These are phyloP conservation scores for Nicotiana knightiana DNA, from an alignment of 257 asterid species.

Conservation along the genomic window DNA sequence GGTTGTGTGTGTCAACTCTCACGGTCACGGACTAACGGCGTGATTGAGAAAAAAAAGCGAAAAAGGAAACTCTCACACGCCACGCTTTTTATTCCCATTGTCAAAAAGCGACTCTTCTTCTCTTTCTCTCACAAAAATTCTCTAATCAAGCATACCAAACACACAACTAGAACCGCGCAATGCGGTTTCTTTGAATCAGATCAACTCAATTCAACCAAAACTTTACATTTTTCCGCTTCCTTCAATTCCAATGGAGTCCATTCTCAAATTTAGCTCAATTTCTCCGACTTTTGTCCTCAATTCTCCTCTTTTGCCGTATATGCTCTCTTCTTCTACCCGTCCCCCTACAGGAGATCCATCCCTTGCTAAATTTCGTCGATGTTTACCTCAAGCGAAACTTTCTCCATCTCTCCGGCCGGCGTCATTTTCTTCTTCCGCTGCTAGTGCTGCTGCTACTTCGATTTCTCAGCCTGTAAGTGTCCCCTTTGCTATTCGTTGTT, in stretches of 20 bases:
- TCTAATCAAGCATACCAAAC: background rate
- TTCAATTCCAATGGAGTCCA: background rate
- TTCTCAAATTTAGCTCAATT: slow-evolving; percentile 13
- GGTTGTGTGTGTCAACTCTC: background rate
- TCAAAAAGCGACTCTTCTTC: background rate
- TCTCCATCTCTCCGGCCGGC: slow-evolving; percentile 19
- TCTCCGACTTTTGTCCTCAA: background rate
- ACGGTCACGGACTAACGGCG: background rate
- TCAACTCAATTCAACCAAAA: background rate
- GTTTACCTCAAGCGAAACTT: slow-evolving; percentile 18
- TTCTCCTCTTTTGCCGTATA: slow-evolving; percentile 21
- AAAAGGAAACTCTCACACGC: background rate
- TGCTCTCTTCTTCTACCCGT: slow-evolving; percentile 11
- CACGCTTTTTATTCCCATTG: slow-evolving; percentile 8
- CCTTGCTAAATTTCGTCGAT: slow-evolving; percentile 17
- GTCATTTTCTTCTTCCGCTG: slow-evolving; percentile 26
- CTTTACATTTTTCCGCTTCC: background rate
- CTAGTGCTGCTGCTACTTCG: slow-evolving; percentile 25
- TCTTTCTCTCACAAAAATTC: background rate
- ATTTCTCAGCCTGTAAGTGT: slow-evolving; percentile 56
- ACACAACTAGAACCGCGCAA: background rate
- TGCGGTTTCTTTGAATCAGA: background rate
- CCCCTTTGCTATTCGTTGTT: background rate
- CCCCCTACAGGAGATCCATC: slow-evolving; percentile 11
- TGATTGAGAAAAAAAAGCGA: background rate